Evolutionary conservation across 176 grass and related monocot genomes (phyloP).

Genomic region (Canna indica): DNA sequence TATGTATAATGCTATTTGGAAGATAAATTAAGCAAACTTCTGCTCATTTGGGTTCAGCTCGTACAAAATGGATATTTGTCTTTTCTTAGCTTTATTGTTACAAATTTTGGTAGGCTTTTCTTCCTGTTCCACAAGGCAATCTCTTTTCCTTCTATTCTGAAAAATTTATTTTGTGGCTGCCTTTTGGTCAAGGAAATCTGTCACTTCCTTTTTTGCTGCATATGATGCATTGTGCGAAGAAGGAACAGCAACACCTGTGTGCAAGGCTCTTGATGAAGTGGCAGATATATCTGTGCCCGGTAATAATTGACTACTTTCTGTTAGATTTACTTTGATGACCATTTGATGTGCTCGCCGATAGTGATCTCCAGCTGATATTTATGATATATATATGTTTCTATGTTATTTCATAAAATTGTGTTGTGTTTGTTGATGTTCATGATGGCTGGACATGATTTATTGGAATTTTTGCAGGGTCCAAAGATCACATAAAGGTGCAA

Average conservation of each 20-base stretch:
- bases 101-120: no score
- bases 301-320: slow-evolving; percentile 18
- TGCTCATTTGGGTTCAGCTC: no score
- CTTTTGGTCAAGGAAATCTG: slow-evolving; percentile 64
- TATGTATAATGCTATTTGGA: neutral
- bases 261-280: slow-evolving; percentile 86
- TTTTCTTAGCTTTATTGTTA: neutral
- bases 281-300: slow-evolving; percentile 84
- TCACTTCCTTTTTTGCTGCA: slow-evolving; percentile 83
- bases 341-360: neutral
- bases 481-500: slow-evolving; percentile 83
- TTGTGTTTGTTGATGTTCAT: no score
- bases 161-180: neutral
- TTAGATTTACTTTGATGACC: neutral
- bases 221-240: slow-evolving; percentile 93
- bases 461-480: slow-evolving; percentile 46
- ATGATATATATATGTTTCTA: neutral
- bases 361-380: neutral
- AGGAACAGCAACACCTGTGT: slow-evolving; percentile 87
- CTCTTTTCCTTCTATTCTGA: slow-evolving; percentile 1
- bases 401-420: neutral
- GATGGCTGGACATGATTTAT: neutral
- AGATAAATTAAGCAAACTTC: neutral
- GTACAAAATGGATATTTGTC: neutral
- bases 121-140: no score